phyloP scores from a whole-genome alignment of 352 stramenopile genomes.

The Pythium angustatum region DNA sequence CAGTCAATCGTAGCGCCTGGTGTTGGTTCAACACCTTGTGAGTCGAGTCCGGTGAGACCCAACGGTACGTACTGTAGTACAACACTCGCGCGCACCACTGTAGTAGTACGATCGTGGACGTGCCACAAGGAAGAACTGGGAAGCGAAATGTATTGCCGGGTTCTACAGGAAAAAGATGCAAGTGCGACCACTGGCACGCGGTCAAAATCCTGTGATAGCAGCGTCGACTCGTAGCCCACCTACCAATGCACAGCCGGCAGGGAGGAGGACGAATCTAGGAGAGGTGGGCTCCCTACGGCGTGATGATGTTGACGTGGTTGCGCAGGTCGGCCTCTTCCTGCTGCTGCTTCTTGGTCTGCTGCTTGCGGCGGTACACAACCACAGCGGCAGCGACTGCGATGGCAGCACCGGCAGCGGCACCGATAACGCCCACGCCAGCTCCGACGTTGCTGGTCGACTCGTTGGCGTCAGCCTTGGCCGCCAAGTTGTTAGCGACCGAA shows the following conservation, averaged over 20 bases:
- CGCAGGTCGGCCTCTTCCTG: not conserved
- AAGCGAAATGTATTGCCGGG: not conserved
- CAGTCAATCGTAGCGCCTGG: too few relatives aligned
- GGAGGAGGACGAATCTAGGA: not conserved
- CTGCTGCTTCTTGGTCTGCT: not conserved
- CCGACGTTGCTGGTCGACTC: not conserved
- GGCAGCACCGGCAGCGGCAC: not conserved
- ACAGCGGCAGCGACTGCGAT: slow-evolving; percentile 1
- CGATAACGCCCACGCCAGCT: not conserved
- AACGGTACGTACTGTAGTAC: too few relatives aligned
- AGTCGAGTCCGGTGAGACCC: too few relatives aligned
- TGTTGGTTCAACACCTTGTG: too few relatives aligned
- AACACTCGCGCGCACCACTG: too few relatives aligned
- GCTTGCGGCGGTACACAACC: slow-evolving; percentile 1
- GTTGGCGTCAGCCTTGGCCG: not conserved
- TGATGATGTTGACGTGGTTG: slow-evolving; percentile 2
- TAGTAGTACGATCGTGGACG: too few relatives aligned
- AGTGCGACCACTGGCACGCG: not conserved
- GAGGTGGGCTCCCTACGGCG: not conserved
- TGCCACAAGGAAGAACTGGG: too few relatives aligned
- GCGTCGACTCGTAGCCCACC: not conserved
- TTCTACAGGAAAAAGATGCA: not conserved
- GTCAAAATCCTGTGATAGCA: not conserved
- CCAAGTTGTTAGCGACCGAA: too few relatives aligned
- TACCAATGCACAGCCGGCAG: not conserved